These are phyloP conservation scores for Ustilago cynodontis DNA, from an alignment of 1,284 basidiomycete genomes.

Conservation along the genomic window DNA sequence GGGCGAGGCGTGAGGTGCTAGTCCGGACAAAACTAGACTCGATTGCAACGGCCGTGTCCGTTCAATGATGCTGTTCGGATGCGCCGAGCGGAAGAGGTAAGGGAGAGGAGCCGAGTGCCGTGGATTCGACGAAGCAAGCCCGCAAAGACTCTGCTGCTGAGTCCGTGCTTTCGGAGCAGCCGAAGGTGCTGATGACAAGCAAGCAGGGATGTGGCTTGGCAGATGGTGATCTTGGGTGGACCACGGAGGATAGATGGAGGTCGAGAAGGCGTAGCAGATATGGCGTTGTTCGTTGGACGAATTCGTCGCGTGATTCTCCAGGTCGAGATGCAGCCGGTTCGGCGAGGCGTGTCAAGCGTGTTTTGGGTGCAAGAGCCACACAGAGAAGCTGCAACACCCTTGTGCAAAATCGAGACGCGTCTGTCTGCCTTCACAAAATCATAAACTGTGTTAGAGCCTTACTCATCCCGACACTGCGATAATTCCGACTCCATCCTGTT, in stretches of 20 bases:
- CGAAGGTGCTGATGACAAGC: slow-evolving; percentile 3
- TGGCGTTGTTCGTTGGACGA: neutral
- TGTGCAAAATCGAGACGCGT: neutral
- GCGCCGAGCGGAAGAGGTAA: neutral
- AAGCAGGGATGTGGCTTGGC: neutral
- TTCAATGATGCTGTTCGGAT: neutral
- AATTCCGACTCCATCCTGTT: neutral
- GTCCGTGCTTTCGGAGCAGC: slow-evolving; percentile 6
- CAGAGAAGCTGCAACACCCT: slow-evolving; percentile 6
- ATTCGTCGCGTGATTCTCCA: slow-evolving; percentile 40
- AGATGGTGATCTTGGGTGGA: slow-evolving; percentile 13
- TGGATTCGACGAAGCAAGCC: neutral
- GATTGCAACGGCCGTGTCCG: too few relatives aligned
- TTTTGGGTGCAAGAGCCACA: slow-evolving; percentile 26
- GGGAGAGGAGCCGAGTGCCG: neutral
- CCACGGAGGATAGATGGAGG: slow-evolving; percentile 21
- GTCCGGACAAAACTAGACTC: too few relatives aligned
- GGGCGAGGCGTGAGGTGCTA: neutral
- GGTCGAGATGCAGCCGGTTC: neutral
- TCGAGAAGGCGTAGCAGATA: slow-evolving; percentile 25
- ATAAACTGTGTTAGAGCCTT: neutral
- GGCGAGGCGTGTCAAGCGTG: slow-evolving; percentile 28
- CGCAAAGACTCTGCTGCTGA: neutral
- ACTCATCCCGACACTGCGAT: neutral
- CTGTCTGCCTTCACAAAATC: neutral